Evolutionary conservation across 2,329 filamentous ascomycete species (phyloP).

Genomic region (Paecilomyces sp.): DNA sequence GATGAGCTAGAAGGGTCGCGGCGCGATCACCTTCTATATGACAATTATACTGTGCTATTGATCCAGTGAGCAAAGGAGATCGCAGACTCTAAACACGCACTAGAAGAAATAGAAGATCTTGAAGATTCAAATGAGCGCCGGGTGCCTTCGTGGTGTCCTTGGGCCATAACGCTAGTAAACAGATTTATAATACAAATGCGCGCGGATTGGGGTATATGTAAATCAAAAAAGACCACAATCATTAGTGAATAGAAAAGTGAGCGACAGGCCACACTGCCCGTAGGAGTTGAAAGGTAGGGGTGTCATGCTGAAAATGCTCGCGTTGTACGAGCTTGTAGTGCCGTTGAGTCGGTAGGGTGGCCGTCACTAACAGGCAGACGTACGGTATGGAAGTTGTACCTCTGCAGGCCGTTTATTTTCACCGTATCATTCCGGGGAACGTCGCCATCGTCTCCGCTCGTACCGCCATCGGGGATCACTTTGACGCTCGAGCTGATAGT

Average conservation of each 20-base stretch:
- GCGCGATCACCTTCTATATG: not conserved
- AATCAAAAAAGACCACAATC: not conserved
- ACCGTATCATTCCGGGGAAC: slow-evolving; percentile 22
- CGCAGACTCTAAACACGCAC: not conserved
- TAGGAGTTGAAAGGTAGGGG: not conserved
- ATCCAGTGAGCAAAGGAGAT: not conserved
- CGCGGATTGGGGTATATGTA: not conserved
- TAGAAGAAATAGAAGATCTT: not conserved
- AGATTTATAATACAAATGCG: not conserved
- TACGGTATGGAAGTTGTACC: not conserved
- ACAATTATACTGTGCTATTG: not conserved
- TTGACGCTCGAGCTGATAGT: slow-evolving; percentile 36
- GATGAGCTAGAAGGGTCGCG: not conserved
- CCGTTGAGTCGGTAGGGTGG: not conserved
- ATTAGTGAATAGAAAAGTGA: not conserved
- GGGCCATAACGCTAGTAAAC: not conserved
- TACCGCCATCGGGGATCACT: slow-evolving; percentile 27
- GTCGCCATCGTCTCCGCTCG: slow-evolving; percentile 11
- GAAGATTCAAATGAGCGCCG: not conserved
- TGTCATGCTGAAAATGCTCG: not conserved
- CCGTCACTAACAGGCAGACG: not conserved
- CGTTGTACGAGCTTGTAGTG: not conserved
- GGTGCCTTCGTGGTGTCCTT: not conserved
- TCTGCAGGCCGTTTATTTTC: slow-evolving; percentile 7
- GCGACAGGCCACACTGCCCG: not conserved